A percentile compares a stretch with the other conserved stretches of the same genome.
These are phyloP conservation scores for Gaertneriomyces semiglobifer DNA, from an alignment of 192 early-diverging fungal species.

Conservation along the genomic window DNA sequence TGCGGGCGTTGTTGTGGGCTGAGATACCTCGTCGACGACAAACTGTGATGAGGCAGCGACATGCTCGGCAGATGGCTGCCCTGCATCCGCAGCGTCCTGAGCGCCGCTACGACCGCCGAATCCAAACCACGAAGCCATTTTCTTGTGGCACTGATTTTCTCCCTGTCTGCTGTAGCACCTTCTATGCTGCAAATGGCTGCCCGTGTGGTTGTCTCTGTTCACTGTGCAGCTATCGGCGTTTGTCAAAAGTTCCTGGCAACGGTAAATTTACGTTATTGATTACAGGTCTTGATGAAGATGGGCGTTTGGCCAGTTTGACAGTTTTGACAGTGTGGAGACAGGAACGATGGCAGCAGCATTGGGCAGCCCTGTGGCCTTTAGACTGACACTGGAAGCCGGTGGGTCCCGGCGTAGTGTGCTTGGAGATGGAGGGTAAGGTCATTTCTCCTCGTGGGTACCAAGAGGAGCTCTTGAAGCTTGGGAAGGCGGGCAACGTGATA, in stretches of 20 bases:
- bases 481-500: constrained; percentile 72
- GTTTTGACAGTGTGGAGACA: background rate
- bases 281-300: background rate
- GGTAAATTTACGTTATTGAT: background rate
- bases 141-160: no score
- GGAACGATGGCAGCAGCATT: background rate
- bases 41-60: no score
- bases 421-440: background rate
- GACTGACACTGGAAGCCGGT: no score
- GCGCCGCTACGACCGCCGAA: background rate
- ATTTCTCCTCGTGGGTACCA: constrained; percentile 55
- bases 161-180: no score
- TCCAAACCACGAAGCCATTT: no score
- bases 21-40: no score
- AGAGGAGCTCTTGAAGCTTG: constrained; percentile 60
- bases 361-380: no score
- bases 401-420: background rate
- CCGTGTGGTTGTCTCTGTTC: no score
- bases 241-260: background rate
- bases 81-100: constrained; percentile 4
- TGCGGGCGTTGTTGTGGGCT: background rate
- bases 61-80: background rate
- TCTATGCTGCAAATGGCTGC: no score
- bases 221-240: background rate
- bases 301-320: background rate